Base-by-base conservation (phyloP, 176 grass and related monocot species). In the Phyllostachys edulis region DNA sequence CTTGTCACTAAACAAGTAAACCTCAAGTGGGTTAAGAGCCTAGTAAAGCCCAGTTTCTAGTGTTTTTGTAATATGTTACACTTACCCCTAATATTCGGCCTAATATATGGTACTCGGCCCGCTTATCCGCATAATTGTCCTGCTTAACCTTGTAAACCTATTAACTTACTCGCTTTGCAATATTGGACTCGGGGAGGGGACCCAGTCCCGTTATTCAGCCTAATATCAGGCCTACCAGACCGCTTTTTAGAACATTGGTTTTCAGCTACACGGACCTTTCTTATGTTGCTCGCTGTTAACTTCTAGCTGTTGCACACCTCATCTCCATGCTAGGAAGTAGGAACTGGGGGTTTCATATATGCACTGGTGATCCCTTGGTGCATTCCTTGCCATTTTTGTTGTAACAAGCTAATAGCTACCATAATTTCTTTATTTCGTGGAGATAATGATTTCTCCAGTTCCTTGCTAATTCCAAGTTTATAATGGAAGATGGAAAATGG, bases 291-390 rank as follows among this genome's bases (percentile, higher is more conserved):
- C 3, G 8, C 7, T 14, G 40, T 60, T 14, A 73, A 65, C 73
- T 46, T 76, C 74, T 57, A 57, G 55, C 60, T 56, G n/a, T 18
- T 40, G 27, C 5, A 21, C 11, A 57, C 26, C 63, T 82, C 68
- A 54, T 77, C 84, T 79, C 34, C 47, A 56, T 79, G 59, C 46
- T 73, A 85, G 21, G 32, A 83, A 72, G 45, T 66, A 54, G 51
- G 51, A 20, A 23, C 55, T 23, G 21, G 71, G 26, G 55, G 39
- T 17, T 39, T 15, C 55, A 23, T 23, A 59, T 23, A 37, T 34
- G 1, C 7, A n/a, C 34, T 45, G 80, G 18, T 47, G 46, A 83
- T 82, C 39, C 17, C 5, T 69, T 55, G n/a, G 45, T 72, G 55
- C 29, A 55, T 59, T 9, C 32, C 45, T 57, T 74, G 20, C 13